A percentile compares a stretch with the other conserved stretches of the same genome.
Conservation (phyloP, 2,329 filamentous ascomycete species). For the Leptographium wingfieldii region DNA sequence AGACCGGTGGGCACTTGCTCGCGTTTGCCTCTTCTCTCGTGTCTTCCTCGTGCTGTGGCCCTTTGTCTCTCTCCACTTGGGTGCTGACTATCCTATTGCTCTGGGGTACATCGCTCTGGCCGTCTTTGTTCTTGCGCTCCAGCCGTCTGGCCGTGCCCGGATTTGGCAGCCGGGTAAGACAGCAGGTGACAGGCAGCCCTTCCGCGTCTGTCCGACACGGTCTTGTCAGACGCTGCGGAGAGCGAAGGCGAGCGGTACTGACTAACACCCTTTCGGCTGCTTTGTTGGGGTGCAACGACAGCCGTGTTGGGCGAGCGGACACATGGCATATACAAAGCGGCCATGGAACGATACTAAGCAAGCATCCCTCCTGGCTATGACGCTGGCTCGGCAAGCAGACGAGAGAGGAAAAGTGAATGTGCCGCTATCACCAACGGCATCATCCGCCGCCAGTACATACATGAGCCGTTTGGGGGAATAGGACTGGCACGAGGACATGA, state of each 20-base stretch:
- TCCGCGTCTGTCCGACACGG: neutral
- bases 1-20: neutral
- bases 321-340: neutral
- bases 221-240: too few species aligned
- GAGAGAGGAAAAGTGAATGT: too few species aligned
- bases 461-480: neutral
- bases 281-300: neutral
- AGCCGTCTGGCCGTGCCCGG: neutral
- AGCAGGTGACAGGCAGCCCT: neutral
- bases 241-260: neutral
- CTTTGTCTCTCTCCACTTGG: conserved; percentile 9
- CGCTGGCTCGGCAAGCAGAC: too few species aligned
- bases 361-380: too few species aligned
- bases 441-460: neutral
- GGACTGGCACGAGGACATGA: too few species aligned
- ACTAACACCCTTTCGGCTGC: neutral
- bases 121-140: conserved; percentile 3
- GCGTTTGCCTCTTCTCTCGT: neutral
- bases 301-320: neutral
- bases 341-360: neutral
- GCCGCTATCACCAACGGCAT: neutral
- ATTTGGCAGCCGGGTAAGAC: neutral
- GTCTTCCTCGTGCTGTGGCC: neutral
- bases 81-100: conserved; percentile 8
- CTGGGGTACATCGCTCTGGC: neutral